Base-by-base conservation (phyloP, 306 rosid genomes). In the Boehmeria nivea region DNA sequence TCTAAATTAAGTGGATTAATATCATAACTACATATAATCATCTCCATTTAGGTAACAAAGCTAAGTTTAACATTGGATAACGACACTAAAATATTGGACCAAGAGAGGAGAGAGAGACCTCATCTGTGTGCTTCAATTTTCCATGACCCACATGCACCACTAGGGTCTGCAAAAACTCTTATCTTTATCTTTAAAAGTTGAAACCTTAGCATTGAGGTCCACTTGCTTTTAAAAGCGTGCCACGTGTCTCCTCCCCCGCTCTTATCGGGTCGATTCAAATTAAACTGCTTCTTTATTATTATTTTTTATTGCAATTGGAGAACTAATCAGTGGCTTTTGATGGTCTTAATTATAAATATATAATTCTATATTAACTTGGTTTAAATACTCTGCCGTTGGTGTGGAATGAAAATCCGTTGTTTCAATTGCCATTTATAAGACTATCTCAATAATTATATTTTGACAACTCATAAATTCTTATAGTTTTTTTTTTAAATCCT, bases 71-170 rank as follows among this genome's bases (percentile, higher is more conserved):
- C 54, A 61, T 64, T 59, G 45, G 61, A 11, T 43, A 22, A 31
- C 36, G 36, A 31, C 36, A 31, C 36, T 4, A 31, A 31, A 4
- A 31, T 31, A 31, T 31, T 31, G 36, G 36, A 31, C 36, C 36
- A 31, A 10, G 34, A 52, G 17, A 26, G 65, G 58, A 39, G 57
- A 15, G 64, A 26, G 42, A 60, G 48, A 17, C 52, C 2, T 10
- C 28, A n/a, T n/a, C n/a, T n/a, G 36, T 23, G 61, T 63, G 75
- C 54, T 80, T 75, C 81, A 77, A 68, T 62, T 77, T 77, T 86
- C 76, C 76, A 80, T 62, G 81, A 67, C 76, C 91, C 91, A 83
- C 88, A 76, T 78, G 86, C 80, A 64, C 72, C 79, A 47, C 87
- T 71, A 68, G 46, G 54, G 12, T 51, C 82, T 67, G 74, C 72